Base-by-base conservation (phyloP, 495 filamentous ascomycete species). In the Astrothelium subdiscretum region DNA sequence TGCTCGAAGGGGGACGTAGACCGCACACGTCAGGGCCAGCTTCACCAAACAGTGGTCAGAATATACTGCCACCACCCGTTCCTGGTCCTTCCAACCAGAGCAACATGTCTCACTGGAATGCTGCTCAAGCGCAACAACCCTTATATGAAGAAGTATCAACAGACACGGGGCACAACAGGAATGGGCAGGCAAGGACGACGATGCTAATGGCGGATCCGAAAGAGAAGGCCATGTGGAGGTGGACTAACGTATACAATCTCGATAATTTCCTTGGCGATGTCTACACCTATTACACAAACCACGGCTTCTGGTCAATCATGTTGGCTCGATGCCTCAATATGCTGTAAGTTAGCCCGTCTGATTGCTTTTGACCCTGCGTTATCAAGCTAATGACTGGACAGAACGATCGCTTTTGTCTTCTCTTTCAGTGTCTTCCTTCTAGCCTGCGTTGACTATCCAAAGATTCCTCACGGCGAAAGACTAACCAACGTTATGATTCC, bases 151-250 rank as follows among this genome's bases (percentile, higher is more conserved):
- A 83, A 26, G 68, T 73, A 4, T 64, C 66, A 4, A 64, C 66
- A 40, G 18, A 29, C 18, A 44, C 42, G 32, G 24, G 52, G 12
- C 57, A 31, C 44, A 32, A 24, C 29, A 64, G 24, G 42, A 22
- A 42, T 24, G 32, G 66, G 22, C 63, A 65, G 22, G 51, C 31
- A 26, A 18, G 26, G n/a, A 57, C 54, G 18, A 26, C 43, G 2
- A 59, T 38, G 57, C 62, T 43, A 20, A 65, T 60, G 44, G 32
- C 79, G 38, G 84, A 86, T 68, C 86, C 87, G 13, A 88, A 86
- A 74, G 85, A 91, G 67, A 89, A 85, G 72, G 92, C 94, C 2
- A 86, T 96, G 81, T 97, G 92, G 88, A 86, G 87, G 70, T 98
- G 94, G 91, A 88, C 89, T 62, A 97, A 96, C 69, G 89, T 95